Evolutionary conservation across 805 yeast genomes (phyloP).

Genomic region (Kluyveromyces wickerhamii): DNA sequence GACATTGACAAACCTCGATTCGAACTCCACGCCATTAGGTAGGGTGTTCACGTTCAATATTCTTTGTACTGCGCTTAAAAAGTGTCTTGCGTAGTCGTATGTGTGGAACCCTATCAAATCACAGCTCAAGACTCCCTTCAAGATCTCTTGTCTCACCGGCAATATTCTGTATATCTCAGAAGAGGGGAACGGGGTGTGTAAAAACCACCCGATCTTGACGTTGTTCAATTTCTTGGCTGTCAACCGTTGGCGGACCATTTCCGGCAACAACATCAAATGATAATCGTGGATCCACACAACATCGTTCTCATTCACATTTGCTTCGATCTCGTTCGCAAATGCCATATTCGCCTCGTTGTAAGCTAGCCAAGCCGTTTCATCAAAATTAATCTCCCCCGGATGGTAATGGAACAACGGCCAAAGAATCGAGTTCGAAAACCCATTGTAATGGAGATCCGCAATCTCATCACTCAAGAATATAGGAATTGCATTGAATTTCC

Average conservation of each 20-base stretch:
- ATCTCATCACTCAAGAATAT: constrained; percentile 79
- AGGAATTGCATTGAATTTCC: constrained; percentile 83
- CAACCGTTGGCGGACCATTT: constrained; percentile 64
- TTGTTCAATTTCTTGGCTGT: constrained; percentile 37
- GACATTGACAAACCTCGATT: constrained; percentile 69
- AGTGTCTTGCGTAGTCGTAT: constrained; percentile 97
- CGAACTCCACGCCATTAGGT: constrained; percentile 83
- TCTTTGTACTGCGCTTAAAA: constrained; percentile 79
- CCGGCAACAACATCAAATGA: constrained; percentile 91
- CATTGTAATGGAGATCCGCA: constrained; percentile 95
- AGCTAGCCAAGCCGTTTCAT: constrained; percentile 96
- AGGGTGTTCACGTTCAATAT: constrained; percentile 73
- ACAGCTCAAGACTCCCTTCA: constrained; percentile 87
- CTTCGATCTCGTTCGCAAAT: constrained; percentile 69
- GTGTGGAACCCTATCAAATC: constrained; percentile 97
- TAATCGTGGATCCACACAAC: constrained; percentile 97
- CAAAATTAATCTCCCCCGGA: constrained; percentile 98
- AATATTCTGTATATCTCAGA: constrained; percentile 91
- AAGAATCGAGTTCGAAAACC: constrained; percentile 85
- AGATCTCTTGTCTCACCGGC: constrained; percentile 89
- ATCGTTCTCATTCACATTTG: constrained; percentile 70
- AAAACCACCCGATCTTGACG: constrained; percentile 81
- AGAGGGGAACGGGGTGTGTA: constrained; percentile 97
- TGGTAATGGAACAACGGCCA: constrained; percentile 99
- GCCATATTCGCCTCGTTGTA: constrained; percentile 84